Evolutionary conservation across 1,139 yeast genomes (phyloP), one percentile per base, ranked within the genome.

Genomic region (Hemisphaericaspora xylofermentans): DNA sequence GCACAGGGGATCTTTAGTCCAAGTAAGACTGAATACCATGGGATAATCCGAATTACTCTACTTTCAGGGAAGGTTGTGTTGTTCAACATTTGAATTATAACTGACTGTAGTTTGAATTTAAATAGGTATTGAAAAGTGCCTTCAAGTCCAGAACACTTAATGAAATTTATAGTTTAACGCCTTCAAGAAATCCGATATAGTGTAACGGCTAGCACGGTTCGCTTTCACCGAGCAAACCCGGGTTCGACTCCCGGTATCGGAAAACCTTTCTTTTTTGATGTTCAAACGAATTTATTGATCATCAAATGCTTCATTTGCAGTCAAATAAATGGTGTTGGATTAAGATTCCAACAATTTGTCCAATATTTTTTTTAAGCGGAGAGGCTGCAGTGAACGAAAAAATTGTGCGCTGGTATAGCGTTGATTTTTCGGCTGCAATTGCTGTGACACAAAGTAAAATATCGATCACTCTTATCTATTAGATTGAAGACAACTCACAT

Each of bases 191-290:
- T 6, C 8, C 9, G 24, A 6, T 21, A 21, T 42, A 38, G 45
- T 42, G 36, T 40, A 42, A 38, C 37, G 45, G 45, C n/a, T 40
- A 42, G 37, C 36, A 42, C 36, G 29, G 37, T 30, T 31, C 44
- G 28, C 38, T 41, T 42, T 42, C 36, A 48, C 35, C n/a, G 48
- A 24, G 45, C 54, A 54, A 43, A 35, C 40, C 45, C 43, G 45
- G 45, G 45, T 42, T 42, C 45, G 45, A 42, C 33, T 42, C 45
- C 45, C 45, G 43, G 45, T 37, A 29, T 26, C 22, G 38, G 45
- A 38, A 39, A 22, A 2, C n/a, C n/a, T n/a, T n/a, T n/a, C n/a
- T n/a, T n/a, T n/a, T n/a, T n/a, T n/a, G n/a, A n/a, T n/a, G n/a
- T n/a, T n/a, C n/a, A n/a, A n/a, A n/a, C n/a, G n/a, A n/a, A n/a